Percentiles rank a stretch among this genome's conserved stretches.
These are phyloP conservation scores for Colletotrichum endophyticum DNA, from an alignment of 2,329 filamentous ascomycete species.

Conservation along the genomic window DNA sequence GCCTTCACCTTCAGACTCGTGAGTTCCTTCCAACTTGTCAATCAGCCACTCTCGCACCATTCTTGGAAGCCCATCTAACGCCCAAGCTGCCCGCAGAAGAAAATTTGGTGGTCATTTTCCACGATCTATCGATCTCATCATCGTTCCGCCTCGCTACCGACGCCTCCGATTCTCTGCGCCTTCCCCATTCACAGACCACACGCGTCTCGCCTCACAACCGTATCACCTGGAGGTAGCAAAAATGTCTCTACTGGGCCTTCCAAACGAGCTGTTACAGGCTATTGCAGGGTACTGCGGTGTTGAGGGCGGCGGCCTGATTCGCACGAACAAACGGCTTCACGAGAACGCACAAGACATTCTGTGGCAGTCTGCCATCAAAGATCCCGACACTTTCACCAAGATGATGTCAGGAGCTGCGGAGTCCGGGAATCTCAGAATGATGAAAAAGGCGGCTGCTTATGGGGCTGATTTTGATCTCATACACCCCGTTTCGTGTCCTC, in stretches of 20 bases:
- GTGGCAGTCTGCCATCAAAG: not conserved
- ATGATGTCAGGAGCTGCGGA: not conserved
- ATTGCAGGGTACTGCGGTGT: not conserved
- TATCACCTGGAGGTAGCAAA: rapidly evolving
- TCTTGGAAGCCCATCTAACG: not conserved
- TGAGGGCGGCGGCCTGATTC: rapidly evolving
- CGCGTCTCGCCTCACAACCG: not conserved
- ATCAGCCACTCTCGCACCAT: not conserved
- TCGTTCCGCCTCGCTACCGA: not conserved
- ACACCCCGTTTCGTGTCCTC: not conserved
- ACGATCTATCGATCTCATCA: not conserved
- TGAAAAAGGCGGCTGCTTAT: not conserved
- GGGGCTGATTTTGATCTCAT: not conserved
- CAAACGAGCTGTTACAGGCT: not conserved
- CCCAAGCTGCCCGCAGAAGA: not conserved
- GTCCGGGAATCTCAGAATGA: not conserved
- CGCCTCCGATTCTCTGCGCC: not conserved
- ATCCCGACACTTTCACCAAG: not conserved
- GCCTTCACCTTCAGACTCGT: not conserved
- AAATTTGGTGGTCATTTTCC: not conserved
- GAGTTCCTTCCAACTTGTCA: not conserved
- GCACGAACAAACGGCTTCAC: not conserved
- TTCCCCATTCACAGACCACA: not conserved
- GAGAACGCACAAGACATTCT: not conserved
- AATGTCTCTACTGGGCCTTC: not conserved